Evolutionary conservation across 2,329 filamentous ascomycete species (phyloP).

Genomic region (Lecanicillium sp.): DNA sequence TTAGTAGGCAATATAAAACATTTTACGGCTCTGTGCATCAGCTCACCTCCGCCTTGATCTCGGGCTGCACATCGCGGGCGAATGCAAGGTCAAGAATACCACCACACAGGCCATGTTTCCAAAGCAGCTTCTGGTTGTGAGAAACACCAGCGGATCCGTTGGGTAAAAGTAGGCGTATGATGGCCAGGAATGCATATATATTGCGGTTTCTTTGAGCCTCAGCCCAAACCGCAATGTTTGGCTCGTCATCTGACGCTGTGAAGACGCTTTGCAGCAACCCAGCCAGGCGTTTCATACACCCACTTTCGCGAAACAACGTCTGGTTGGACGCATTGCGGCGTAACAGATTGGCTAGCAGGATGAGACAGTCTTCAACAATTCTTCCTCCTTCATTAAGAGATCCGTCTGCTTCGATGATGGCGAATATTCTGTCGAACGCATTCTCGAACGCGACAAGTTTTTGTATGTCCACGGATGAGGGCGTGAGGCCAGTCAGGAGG

Average conservation of each 20-base stretch:
- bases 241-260: conserved; percentile 41
- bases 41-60: conserved; percentile 72
- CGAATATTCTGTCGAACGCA: conserved; percentile 81
- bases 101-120: conserved; percentile 71
- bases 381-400: conserved; percentile 75
- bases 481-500: conserved; percentile 83
- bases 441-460: conserved; percentile 95
- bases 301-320: conserved; percentile 85
- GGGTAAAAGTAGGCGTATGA: conserved; percentile 79
- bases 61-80: conserved; percentile 59
- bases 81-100: conserved; percentile 80
- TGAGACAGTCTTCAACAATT: conserved; percentile 86
- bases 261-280: conserved; percentile 57
- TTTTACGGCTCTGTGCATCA: conserved; percentile 4
- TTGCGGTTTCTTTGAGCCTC: conserved; percentile 79
- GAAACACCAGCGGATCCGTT: conserved; percentile 71
- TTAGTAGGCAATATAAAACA: conserved; percentile 9
- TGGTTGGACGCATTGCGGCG: conserved; percentile 87
- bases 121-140: conserved; percentile 80
- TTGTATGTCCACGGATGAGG: conserved; percentile 79
- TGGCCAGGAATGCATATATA: conserved; percentile 78
- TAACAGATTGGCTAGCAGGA: conserved; percentile 81
- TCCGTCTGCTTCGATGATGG: conserved; percentile 74
- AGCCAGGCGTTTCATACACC: conserved; percentile 66
- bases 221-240: conserved; percentile 65